Conservation (phyloP, 2,329 filamentous ascomycete genomes). For the Scedosporium aurantiacum region DNA sequence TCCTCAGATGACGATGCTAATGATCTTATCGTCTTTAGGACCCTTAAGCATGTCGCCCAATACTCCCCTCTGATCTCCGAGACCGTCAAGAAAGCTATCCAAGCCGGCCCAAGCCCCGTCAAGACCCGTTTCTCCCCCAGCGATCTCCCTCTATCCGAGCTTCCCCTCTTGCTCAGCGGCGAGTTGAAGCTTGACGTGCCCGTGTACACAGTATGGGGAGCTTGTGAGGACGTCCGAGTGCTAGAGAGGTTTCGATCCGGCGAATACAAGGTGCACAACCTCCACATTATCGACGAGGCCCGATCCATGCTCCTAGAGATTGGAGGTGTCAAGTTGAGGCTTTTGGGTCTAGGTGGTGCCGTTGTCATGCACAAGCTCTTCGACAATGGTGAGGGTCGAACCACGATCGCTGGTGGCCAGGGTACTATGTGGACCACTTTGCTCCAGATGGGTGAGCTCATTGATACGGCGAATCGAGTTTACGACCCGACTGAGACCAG, state of each 20-base stretch:
- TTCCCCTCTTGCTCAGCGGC: slow-evolving; percentile 78
- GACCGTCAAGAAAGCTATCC: slow-evolving; percentile 56
- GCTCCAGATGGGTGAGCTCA: slow-evolving; percentile 93
- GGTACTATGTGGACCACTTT: slow-evolving; percentile 99
- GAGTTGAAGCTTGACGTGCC: slow-evolving; percentile 87
- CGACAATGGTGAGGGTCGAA: slow-evolving; percentile 94
- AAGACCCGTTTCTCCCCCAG: slow-evolving; percentile 74
- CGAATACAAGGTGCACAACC: slow-evolving; percentile 94
- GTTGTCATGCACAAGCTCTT: slow-evolving; percentile 99
- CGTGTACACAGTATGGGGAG: slow-evolving; percentile 98
- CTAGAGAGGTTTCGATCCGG: slow-evolving; percentile 94
- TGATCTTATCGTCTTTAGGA: slow-evolving; percentile 40
- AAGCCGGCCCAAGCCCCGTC: slow-evolving; percentile 61
- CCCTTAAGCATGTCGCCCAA: slow-evolving; percentile 94
- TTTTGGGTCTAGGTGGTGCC: slow-evolving; percentile 86
- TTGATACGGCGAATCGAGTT: slow-evolving; percentile 94
- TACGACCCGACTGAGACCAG: slow-evolving; percentile 97
- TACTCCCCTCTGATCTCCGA: slow-evolving; percentile 92
- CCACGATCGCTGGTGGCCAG: slow-evolving; percentile 94
- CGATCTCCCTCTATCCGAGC: slow-evolving; percentile 84
- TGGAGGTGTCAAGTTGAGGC: slow-evolving; percentile 87
- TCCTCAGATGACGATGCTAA: slow-evolving; percentile 3
- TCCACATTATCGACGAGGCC: slow-evolving; percentile 97
- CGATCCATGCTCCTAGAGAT: slow-evolving; percentile 91
- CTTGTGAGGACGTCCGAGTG: slow-evolving; percentile 95